Conservation (phyloP, 2,329 filamentous ascomycete genomes). For the Colletotrichum camelliae region DNA sequence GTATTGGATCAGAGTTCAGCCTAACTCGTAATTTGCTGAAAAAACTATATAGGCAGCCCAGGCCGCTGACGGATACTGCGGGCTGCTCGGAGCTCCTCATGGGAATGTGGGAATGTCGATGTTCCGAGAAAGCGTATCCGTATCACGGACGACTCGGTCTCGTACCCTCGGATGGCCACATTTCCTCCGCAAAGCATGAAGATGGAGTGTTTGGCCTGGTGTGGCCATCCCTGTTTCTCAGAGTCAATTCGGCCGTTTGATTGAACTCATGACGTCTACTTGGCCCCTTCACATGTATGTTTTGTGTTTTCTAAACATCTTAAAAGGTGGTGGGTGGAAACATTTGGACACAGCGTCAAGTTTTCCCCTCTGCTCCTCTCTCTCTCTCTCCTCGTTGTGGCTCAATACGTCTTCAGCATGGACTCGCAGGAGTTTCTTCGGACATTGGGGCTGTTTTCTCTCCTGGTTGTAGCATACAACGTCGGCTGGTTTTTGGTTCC, state of each 20-base stretch:
- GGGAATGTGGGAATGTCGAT: not conserved
- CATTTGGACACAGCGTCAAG: not conserved
- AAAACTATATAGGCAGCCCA: not conserved
- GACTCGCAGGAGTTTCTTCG: not conserved
- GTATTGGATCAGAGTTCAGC: not conserved
- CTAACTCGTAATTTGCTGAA: not conserved
- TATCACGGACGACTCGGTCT: not conserved
- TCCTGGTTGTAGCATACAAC: not conserved
- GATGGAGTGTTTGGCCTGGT: not conserved
- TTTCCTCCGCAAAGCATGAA: not conserved
- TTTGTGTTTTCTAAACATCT: not conserved
- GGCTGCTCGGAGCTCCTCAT: not conserved
- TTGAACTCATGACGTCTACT: not conserved
- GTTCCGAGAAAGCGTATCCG: conserved; percentile 8
- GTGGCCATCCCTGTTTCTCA: conserved; percentile 5
- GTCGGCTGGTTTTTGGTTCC: conserved; percentile 4
- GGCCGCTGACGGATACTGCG: not conserved
- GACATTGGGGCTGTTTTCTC: not conserved
- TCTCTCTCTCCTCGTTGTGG: not conserved
- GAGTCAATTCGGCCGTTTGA: not conserved
- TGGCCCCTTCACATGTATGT: not conserved
- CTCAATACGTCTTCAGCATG: not conserved
- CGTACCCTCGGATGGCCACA: not conserved
- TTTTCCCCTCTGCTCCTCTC: not conserved
- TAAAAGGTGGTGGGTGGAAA: not conserved